These are phyloP conservation scores for Aspergillus uvarum DNA, from an alignment of 2,329 filamentous ascomycete genomes.

Conservation along the genomic window DNA sequence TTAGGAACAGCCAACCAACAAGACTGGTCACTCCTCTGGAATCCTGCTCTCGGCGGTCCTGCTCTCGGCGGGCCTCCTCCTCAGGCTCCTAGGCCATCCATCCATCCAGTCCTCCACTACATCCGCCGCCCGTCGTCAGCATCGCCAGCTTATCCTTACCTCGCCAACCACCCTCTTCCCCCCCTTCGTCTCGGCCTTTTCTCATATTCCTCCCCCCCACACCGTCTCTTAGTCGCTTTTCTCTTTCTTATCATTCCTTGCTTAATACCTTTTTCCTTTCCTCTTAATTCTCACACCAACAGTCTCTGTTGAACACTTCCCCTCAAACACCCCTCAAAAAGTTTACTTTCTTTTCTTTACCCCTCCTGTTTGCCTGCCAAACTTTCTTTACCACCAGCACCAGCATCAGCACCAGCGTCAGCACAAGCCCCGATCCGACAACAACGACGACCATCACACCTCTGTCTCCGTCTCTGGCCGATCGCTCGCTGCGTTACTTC, in stretches of 20 bases:
- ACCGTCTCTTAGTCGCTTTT: background rate
- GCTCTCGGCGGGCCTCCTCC: background rate
- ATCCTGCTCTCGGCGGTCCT: background rate
- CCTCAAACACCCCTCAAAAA: background rate
- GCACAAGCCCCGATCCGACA: background rate
- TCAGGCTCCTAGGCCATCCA: background rate
- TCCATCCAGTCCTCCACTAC: background rate
- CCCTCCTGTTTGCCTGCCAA: background rate
- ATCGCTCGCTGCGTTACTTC: background rate
- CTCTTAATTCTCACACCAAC: background rate
- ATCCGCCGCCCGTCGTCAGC: conserved; percentile 10
- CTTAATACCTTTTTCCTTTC: conserved; percentile 4
- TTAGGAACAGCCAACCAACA: background rate
- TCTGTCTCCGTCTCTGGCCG: background rate
- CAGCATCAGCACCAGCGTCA: background rate
- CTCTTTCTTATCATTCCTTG: conserved; percentile 4
- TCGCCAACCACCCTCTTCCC: background rate
- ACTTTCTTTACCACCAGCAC: background rate
- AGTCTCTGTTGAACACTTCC: background rate
- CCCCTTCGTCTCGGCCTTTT: background rate
- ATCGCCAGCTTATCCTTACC: conserved; percentile 6
- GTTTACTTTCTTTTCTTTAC: background rate
- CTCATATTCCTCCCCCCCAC: background rate
- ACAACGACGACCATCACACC: background rate
- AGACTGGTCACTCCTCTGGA: background rate